phyloP scores from a whole-genome alignment of 2,329 filamentous ascomycete genomes.

The Gaeumannomyces sp. region DNA sequence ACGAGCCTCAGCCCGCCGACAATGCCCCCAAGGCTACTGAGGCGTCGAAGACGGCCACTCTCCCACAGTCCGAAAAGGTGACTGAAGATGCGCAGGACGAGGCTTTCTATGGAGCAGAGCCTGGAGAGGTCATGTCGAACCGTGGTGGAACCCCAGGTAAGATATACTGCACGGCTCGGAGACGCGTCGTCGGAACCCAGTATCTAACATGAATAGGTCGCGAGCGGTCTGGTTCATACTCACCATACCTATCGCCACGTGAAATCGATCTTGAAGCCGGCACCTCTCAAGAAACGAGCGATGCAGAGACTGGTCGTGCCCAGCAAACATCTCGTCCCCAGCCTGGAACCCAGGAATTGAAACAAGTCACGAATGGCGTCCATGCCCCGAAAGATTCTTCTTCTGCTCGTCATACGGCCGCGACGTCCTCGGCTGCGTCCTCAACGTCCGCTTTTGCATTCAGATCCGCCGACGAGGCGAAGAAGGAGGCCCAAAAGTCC shows the following conservation, averaged over 20 bases:
- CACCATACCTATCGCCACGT: constrained; percentile 43
- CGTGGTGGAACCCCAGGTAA: constrained; percentile 1
- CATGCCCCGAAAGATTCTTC: neutral
- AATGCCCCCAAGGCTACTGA: constrained; percentile 11
- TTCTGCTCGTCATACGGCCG: no score
- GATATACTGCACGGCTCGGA: neutral
- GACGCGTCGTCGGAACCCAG: neutral
- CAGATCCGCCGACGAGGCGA: constrained; percentile 34
- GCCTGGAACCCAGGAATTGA: neutral
- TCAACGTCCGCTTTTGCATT: constrained; percentile 13
- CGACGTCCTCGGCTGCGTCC: neutral
- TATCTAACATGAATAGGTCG: constrained; percentile 18
- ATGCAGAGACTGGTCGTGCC: neutral
- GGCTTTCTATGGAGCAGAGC: constrained; percentile 20
- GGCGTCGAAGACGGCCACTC: neutral
- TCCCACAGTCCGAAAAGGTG: neutral
- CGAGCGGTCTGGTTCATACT: constrained; percentile 47
- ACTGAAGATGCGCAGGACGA: neutral
- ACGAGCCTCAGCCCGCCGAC: constrained; percentile 33
- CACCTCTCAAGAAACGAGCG: neutral
- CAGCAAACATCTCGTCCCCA: neutral
- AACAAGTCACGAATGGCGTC: neutral
- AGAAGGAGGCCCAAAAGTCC: constrained; percentile 58
- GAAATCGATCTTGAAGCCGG: constrained; percentile 31
- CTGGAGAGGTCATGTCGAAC: constrained; percentile 11